phyloP scores from a whole-genome alignment of 495 filamentous ascomycete species.

The Xylaria intraflava region DNA sequence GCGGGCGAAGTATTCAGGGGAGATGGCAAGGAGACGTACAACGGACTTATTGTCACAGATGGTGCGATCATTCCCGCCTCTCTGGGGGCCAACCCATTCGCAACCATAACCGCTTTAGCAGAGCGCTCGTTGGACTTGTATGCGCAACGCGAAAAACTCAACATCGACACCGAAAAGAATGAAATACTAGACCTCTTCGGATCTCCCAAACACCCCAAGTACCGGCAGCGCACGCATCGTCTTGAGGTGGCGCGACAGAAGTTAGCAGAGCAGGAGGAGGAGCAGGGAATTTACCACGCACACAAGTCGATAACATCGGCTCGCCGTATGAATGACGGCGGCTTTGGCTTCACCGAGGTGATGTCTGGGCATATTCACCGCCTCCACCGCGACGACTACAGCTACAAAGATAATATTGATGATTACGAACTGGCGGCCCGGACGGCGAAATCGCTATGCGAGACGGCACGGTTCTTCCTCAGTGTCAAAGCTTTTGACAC shows the following conservation, averaged over 20 bases:
- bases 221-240: constrained; percentile 5
- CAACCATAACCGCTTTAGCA: constrained; percentile 61
- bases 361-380: constrained; percentile 56
- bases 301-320: constrained; percentile 37
- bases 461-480: constrained; percentile 54
- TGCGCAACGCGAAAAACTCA: constrained; percentile 31
- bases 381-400: constrained; percentile 31
- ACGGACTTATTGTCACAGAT: constrained; percentile 57
- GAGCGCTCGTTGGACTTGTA: constrained; percentile 54
- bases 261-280: constrained; percentile 23
- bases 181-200: constrained; percentile 41
- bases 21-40: constrained; percentile 41
- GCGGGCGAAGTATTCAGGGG: constrained; percentile 55
- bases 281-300: constrained; percentile 26
- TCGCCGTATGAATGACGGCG: constrained; percentile 35
- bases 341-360: constrained; percentile 56
- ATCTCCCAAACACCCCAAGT: constrained; percentile 27
- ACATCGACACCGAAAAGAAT: constrained; percentile 49
- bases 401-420: constrained; percentile 38
- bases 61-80: constrained; percentile 56
- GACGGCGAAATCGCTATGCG: constrained; percentile 44
- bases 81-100: constrained; percentile 64
- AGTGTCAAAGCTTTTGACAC: constrained; percentile 52
- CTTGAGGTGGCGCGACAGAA: not conserved
- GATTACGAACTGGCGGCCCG: constrained; percentile 52